Evolutionary conservation across 2,329 filamentous ascomycete species (phyloP).

Genomic region (Ophiostoma ulmi): DNA sequence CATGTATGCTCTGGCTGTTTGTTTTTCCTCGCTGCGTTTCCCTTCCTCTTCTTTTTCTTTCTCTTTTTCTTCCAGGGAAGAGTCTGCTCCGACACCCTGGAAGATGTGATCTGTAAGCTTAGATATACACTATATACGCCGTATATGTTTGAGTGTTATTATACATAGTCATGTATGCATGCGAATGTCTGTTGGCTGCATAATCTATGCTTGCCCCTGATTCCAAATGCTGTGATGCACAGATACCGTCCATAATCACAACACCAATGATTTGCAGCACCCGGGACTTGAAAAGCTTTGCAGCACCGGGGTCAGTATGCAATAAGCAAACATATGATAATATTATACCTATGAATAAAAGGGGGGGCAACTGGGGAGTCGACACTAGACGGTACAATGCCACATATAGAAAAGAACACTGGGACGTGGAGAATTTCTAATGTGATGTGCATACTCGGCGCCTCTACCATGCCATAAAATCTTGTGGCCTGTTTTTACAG

Average conservation of each 20-base stretch:
- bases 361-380: background rate
- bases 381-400: background rate
- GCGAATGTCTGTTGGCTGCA: background rate
- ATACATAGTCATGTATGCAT: background rate
- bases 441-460: background rate
- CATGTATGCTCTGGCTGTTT: background rate
- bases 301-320: background rate
- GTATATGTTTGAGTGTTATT: background rate
- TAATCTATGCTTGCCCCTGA: background rate
- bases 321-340: background rate
- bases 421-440: background rate
- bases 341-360: background rate
- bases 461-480: background rate
- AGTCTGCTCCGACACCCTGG: background rate
- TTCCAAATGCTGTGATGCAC: background rate
- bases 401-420: background rate
- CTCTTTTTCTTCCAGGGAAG: background rate
- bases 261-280: background rate
- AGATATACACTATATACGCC: background rate
- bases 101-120: background rate
- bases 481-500: no score
- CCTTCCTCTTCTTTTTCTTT: background rate
- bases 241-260: background rate
- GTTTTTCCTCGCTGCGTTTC: background rate
- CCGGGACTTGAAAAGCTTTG: background rate